Evolutionary conservation across 306 rosid species (phyloP).

Genomic region (Malus orientalis): DNA sequence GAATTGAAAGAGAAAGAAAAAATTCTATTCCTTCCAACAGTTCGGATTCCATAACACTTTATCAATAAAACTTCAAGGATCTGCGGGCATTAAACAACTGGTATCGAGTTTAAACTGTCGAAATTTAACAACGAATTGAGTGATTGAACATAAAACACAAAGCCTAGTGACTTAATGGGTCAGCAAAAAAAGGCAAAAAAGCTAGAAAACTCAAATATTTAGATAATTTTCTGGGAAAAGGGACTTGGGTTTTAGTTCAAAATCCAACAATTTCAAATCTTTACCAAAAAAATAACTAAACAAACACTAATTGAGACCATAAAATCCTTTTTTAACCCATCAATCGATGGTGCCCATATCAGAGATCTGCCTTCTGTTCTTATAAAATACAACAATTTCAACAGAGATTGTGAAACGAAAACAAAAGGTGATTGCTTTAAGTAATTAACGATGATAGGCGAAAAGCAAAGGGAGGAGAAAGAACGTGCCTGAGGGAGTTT

Average conservation of each 20-base stretch:
- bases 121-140: neutral
- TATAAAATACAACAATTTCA: neutral
- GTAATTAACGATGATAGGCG: neutral
- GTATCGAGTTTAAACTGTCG: neutral
- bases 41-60: neutral
- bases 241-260: neutral
- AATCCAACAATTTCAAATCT: neutral
- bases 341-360: neutral
- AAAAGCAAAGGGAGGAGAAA: neutral
- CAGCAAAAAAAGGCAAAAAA: neutral
- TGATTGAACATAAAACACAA: neutral
- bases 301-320: neutral
- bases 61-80: neutral
- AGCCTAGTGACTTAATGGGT: neutral
- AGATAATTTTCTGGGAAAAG: neutral
- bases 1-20: neutral
- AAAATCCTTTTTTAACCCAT: neutral
- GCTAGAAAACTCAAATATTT: neutral
- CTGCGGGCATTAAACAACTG: neutral
- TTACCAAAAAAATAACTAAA: neutral
- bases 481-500: constrained; percentile 85
- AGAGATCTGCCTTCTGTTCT: neutral
- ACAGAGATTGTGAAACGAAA: neutral
- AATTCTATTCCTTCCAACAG: neutral
- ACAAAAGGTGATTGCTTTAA: neutral